A percentile compares a stretch with the other conserved stretches of the same genome.
These are phyloP conservation scores for Tricholoma flavovirens DNA, from an alignment of 768 basidiomycete species.

Conservation along the genomic window DNA sequence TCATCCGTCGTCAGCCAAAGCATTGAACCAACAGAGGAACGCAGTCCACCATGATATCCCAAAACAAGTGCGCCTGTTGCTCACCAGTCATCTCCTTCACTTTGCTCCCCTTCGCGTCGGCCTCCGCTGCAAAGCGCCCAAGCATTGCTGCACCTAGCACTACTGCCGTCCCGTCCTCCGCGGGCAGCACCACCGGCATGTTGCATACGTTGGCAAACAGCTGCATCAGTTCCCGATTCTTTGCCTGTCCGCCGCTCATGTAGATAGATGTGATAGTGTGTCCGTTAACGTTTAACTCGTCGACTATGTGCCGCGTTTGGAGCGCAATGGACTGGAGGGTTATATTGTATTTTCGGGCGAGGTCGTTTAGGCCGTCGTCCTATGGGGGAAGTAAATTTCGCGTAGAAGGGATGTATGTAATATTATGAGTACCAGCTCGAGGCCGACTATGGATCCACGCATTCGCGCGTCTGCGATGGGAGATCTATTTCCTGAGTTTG, in stretches of 20 bases:
- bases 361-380: constrained; percentile 71
- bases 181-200: constrained; percentile 80
- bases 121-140: constrained; percentile 77
- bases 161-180: constrained; percentile 72
- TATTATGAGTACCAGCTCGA: constrained; percentile 55
- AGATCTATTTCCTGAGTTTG: constrained; percentile 77
- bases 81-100: constrained; percentile 30
- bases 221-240: constrained; percentile 83
- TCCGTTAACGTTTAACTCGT: constrained; percentile 79
- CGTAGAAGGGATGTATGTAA: neutral
- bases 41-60: constrained; percentile 81
- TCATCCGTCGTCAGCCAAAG: neutral
- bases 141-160: constrained; percentile 94
- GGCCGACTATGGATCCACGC: constrained; percentile 87
- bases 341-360: constrained; percentile 86
- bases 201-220: constrained; percentile 82
- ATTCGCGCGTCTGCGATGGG: constrained; percentile 95
- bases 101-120: constrained; percentile 20
- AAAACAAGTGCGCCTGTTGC: constrained; percentile 62
- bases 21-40: neutral
- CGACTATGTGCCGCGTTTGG: constrained; percentile 91
- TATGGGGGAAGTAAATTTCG: constrained; percentile 17
- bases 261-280: constrained; percentile 81
- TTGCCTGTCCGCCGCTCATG: constrained; percentile 91
- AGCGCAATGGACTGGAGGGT: constrained; percentile 91